A percentile compares a stretch with the other conserved stretches of the same genome.
Evolutionary conservation across 257 asterid species (phyloP).

Genomic region (Rauvolfia tetraphylla): DNA sequence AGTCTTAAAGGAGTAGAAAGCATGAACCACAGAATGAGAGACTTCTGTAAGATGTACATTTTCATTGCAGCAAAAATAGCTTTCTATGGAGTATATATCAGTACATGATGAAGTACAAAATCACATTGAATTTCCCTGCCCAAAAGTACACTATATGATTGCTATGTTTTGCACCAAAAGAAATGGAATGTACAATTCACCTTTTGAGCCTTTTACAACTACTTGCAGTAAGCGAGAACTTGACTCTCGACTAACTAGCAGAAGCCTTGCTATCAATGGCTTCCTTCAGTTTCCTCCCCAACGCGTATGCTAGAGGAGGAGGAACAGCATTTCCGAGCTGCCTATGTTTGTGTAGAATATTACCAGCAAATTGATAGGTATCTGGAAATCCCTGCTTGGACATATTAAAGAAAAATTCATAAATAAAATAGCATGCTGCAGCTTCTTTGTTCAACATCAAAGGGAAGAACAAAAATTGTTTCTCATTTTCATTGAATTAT

Average conservation of each 20-base stretch:
- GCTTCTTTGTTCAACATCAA: not conserved
- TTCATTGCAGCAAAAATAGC: no score
- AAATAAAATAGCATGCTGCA: not conserved
- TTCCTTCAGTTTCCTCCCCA: conserved; percentile 80
- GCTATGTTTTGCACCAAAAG: no score
- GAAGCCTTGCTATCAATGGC: conserved; percentile 47
- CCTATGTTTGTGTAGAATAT: conserved; percentile 66
- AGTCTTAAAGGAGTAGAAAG: no score
- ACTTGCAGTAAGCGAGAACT: not conserved
- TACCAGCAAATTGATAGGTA: conserved; percentile 65
- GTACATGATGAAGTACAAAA: no score
- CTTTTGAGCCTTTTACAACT: not conserved
- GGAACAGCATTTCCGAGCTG: conserved; percentile 98
- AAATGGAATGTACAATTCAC: not conserved
- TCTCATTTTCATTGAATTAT: not conserved
- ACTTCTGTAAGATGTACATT: no score
- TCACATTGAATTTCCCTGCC: not conserved
- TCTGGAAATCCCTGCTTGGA: conserved; percentile 77
- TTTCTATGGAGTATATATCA: no score
- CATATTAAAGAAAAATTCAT: not conserved
- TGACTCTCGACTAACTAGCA: not conserved
- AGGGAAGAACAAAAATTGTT: not conserved
- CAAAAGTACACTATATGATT: not conserved
- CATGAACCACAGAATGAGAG: no score
- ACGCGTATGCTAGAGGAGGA: conserved; percentile 87